Conservation (phyloP, 148 eudicot genomes). For the Linanthus parryae region DNA sequence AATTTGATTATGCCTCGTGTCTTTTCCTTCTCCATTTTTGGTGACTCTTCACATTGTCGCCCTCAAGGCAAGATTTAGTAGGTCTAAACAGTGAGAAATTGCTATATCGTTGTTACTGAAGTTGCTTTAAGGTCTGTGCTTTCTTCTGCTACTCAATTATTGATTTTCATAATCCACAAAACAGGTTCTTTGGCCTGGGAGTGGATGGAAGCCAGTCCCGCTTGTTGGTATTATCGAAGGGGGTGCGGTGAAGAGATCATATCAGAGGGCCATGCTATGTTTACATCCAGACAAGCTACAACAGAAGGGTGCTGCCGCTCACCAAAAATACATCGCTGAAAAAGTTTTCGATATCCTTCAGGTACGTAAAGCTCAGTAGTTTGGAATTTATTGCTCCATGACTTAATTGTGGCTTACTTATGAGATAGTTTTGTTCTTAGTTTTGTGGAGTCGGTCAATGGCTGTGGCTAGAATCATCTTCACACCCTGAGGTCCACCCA, state of each 20-base stretch:
- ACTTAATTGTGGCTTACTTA: not conserved
- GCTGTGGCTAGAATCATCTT: not conserved
- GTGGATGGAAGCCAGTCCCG: constrained; percentile 95
- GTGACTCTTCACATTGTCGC: no score
- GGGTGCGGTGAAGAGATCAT: constrained; percentile 74
- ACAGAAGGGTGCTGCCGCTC: constrained; percentile 75
- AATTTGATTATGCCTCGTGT: no score
- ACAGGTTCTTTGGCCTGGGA: constrained; percentile 87
- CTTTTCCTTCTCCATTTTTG: no score
- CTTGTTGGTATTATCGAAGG: constrained; percentile 82
- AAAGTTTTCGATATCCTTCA: constrained; percentile 82
- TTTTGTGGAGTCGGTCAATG: not conserved
- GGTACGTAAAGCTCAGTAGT: constrained; percentile 32
- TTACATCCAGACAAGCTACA: constrained; percentile 95
- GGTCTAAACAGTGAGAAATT: no score
- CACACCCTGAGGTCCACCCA: not conserved
- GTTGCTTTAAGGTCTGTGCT: constrained; percentile 5
- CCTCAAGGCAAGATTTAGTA: no score
- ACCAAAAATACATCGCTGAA: constrained; percentile 72
- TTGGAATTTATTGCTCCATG: not conserved
- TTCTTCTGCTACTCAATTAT: not conserved
- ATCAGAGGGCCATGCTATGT: constrained; percentile 75
- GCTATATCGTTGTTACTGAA: not conserved
- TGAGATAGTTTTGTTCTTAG: not conserved
- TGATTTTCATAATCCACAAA: not conserved